phyloP scores from a whole-genome alignment of 2,329 filamentous ascomycete genomes.

The Pochonia chlamydosporia region DNA sequence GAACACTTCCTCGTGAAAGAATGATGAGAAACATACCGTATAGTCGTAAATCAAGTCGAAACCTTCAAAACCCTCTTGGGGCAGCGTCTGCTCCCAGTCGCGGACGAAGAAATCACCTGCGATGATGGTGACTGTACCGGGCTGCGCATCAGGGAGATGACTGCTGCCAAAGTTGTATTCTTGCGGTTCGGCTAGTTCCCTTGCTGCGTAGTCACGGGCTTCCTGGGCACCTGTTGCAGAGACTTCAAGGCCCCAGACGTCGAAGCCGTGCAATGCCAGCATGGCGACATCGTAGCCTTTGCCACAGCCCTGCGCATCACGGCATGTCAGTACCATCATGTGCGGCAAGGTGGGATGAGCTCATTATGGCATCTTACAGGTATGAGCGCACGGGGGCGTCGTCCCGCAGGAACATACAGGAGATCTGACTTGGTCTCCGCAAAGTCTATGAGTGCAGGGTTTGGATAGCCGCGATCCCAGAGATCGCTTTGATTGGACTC shows the following conservation, averaged over 20 bases:
- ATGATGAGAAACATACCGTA: conserved; percentile 1
- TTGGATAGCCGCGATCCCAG: conserved; percentile 7
- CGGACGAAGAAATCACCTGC: conserved; percentile 4
- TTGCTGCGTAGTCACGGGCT: conserved; percentile 1
- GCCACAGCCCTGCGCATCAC: conserved; percentile 2
- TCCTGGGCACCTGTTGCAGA: conserved; percentile 6
- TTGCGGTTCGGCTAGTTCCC: conserved; percentile 1
- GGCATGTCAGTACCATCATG: not conserved
- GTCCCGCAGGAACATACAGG: not conserved
- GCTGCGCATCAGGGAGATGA: not conserved
- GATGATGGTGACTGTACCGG: conserved; percentile 3
- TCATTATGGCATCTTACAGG: conserved; percentile 5
- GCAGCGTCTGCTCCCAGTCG: conserved; percentile 1
- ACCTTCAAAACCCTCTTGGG: not conserved
- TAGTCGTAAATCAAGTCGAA: conserved; percentile 9
- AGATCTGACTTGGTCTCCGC: not conserved
- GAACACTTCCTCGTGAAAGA: not conserved
- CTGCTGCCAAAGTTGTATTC: conserved; percentile 2
- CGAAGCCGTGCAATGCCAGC: conserved; percentile 9
- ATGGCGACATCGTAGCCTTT: conserved; percentile 8
- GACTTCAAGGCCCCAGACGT: conserved; percentile 6
- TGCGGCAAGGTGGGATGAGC: not conserved
- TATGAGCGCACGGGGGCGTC: conserved; percentile 3
- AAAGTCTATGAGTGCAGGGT: conserved; percentile 6
- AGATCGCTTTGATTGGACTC: conserved; percentile 6